These are phyloP conservation scores for Boletellus sp. DNA, from an alignment of 768 basidiomycete genomes.

Conservation along the genomic window DNA sequence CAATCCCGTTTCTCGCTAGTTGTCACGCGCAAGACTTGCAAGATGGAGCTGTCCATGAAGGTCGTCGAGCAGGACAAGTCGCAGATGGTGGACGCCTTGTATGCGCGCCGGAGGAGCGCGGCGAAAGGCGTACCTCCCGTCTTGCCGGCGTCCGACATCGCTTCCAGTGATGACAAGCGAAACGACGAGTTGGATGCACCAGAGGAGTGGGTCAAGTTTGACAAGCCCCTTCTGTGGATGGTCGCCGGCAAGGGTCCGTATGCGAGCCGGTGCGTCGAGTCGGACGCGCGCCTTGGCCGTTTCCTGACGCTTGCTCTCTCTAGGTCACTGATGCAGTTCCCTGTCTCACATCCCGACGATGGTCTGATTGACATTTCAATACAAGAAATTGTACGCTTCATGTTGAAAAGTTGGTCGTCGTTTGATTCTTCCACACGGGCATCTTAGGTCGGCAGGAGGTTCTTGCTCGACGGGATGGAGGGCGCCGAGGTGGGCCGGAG, in stretches of 20 bases:
- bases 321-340: slow-evolving; percentile 80
- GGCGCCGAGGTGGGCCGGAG: slow-evolving; percentile 58
- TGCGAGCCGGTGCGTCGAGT: slow-evolving; percentile 50
- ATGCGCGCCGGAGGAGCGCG: slow-evolving; percentile 34
- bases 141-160: slow-evolving; percentile 11
- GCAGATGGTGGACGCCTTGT: slow-evolving; percentile 57
- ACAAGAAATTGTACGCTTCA: slow-evolving; percentile 53
- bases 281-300: background rate
- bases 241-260: slow-evolving; percentile 80
- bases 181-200: slow-evolving; percentile 32
- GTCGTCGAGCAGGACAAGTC: slow-evolving; percentile 66
- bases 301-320: background rate
- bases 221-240: slow-evolving; percentile 64
- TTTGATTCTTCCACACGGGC: slow-evolving; percentile 1
- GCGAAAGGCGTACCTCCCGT: slow-evolving; percentile 10
- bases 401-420: background rate
- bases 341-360: slow-evolving; percentile 75
- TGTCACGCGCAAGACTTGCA: slow-evolving; percentile 57
- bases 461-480: slow-evolving; percentile 50
- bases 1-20: slow-evolving; percentile 37
- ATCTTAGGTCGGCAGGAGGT: slow-evolving; percentile 37
- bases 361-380: slow-evolving; percentile 70
- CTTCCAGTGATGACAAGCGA: slow-evolving; percentile 10
- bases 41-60: slow-evolving; percentile 67
- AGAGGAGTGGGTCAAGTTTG: slow-evolving; percentile 67